Base-by-base conservation (phyloP, 116 monocot species). In the Trichopus zeylanicus region DNA sequence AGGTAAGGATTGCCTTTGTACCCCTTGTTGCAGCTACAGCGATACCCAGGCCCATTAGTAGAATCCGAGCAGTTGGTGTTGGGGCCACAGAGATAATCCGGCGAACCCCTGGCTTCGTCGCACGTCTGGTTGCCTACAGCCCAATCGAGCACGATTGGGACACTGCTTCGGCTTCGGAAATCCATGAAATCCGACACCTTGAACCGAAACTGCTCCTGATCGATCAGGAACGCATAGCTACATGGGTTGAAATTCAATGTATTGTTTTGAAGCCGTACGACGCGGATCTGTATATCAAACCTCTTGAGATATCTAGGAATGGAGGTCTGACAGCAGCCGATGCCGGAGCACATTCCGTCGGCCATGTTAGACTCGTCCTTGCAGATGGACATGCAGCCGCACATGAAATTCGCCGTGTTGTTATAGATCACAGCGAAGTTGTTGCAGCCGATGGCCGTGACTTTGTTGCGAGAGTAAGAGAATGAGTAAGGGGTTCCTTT, bases 1-100 rank as follows among this genome's bases (percentile, higher is more conserved):
- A 88, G 71, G 29, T 82, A 79, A 22, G 82, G 87, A 51, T 88
- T 88, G 1, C 87, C 87, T 13, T 52, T 32, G 42, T 63, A 80
- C 6, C 87, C 87, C 10, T 29, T 21, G 21, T 48, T 46, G 65
- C 88, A 88, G 4, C 42, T 64, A 39, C 88, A 88, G 0, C 58
- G 57, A n/a, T 88, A 88, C 10, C 88, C 89, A 3, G 63, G 48
- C 1, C 75, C 78, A n/a, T 68, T 76, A 0, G 52, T 64, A 0
- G 84, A 67, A 23, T 81, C 49, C 21, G 55, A 7, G 54, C 85
- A 85, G 7, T 35, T 15, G 46, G 61, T 71, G 28, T 80, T 79
- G 5, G 4, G 51, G 1, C 62, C 66, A 32, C 90, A 91, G 0
- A 62, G 61, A 13, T 42, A 82, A 16, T 46, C 47, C 22, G 15